Percentiles rank a stretch among this genome's conserved stretches.
These are phyloP conservation scores for Fraxinus paxiana DNA, from an alignment of 305 asterid genomes.

Conservation along the genomic window DNA sequence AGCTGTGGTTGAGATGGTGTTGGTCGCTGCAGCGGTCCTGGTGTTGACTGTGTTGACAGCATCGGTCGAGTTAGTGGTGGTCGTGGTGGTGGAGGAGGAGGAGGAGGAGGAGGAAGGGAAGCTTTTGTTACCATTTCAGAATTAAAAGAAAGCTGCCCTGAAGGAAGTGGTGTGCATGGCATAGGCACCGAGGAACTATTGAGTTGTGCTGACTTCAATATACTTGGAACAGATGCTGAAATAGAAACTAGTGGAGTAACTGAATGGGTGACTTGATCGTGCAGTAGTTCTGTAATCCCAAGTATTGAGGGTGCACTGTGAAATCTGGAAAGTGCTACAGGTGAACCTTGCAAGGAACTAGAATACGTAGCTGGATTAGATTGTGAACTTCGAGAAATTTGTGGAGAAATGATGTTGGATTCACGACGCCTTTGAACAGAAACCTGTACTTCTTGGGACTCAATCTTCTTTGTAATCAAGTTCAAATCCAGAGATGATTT, in stretches of 20 bases:
- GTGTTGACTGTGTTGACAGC: constrained; percentile 5
- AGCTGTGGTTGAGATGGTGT: constrained; percentile 1
- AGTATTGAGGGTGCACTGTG: constrained; percentile 41
- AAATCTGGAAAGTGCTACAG: constrained; percentile 42
- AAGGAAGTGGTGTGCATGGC: constrained; percentile 13
- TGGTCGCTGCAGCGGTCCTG: constrained; percentile 8
- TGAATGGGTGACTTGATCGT: constrained; percentile 34
- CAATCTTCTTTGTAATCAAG: constrained; percentile 16
- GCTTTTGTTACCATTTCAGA: constrained; percentile 15
- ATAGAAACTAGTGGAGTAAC: constrained; percentile 27
- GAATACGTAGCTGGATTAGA: constrained; percentile 29
- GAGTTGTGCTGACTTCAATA: constrained; percentile 20
- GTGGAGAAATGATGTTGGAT: constrained; percentile 37
- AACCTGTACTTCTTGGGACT: constrained; percentile 31
- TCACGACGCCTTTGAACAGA: constrained; percentile 39
- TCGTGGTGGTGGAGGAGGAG: constrained; percentile 13
- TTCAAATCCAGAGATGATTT: constrained; percentile 21
- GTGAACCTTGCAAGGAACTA: constrained; percentile 33
- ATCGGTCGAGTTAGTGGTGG: neutral
- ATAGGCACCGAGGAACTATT: constrained; percentile 16
- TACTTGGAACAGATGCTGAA: constrained; percentile 33
- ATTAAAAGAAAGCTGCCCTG: constrained; percentile 14
- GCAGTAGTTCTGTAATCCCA: constrained; percentile 68
- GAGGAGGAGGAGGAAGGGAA: constrained; percentile 18
- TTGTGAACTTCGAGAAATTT: constrained; percentile 25